A percentile compares a stretch with the other conserved stretches of the same genome.
These are phyloP conservation scores for Fraxinus pennsylvanica DNA, from an alignment of 257 asterid species.

Conservation along the genomic window DNA sequence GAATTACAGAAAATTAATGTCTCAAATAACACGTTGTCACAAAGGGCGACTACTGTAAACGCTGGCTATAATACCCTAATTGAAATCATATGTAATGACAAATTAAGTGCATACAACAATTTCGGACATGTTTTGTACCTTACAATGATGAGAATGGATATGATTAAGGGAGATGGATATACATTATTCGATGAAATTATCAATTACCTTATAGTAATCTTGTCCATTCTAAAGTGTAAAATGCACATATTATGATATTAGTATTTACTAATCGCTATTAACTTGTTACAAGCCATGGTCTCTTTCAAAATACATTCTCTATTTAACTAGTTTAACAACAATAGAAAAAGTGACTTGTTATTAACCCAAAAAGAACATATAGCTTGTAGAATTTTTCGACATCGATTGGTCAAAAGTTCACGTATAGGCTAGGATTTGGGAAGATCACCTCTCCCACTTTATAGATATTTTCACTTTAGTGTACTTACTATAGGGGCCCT, in stretches of 20 bases:
- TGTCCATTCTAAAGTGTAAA: too few species aligned
- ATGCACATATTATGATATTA: too few species aligned
- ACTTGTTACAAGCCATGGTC: too few species aligned
- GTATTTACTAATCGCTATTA: too few species aligned
- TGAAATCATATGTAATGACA: neutral
- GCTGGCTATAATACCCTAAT: neutral
- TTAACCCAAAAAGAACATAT: constrained; percentile 28
- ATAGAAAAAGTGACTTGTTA: constrained; percentile 36
- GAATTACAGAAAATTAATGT: too few species aligned
- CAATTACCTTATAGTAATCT: too few species aligned
- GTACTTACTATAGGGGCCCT: neutral
- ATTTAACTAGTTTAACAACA: neutral
- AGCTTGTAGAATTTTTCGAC: constrained; percentile 24
- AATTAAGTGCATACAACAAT: neutral
- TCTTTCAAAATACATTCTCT: too few species aligned
- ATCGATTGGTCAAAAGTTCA: constrained; percentile 53
- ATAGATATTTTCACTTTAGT: constrained; percentile 16
- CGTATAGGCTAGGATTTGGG: constrained; percentile 28
- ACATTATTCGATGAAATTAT: too few species aligned
- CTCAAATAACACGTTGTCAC: too few species aligned
- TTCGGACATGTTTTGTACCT: neutral
- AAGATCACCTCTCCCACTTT: constrained; percentile 26
- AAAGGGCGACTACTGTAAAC: too few species aligned
- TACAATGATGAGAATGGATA: too few species aligned
- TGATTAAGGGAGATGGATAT: too few species aligned